phyloP scores from a whole-genome alignment of 2,329 filamentous ascomycete species.

The Scolecobasidium constrictum region DNA sequence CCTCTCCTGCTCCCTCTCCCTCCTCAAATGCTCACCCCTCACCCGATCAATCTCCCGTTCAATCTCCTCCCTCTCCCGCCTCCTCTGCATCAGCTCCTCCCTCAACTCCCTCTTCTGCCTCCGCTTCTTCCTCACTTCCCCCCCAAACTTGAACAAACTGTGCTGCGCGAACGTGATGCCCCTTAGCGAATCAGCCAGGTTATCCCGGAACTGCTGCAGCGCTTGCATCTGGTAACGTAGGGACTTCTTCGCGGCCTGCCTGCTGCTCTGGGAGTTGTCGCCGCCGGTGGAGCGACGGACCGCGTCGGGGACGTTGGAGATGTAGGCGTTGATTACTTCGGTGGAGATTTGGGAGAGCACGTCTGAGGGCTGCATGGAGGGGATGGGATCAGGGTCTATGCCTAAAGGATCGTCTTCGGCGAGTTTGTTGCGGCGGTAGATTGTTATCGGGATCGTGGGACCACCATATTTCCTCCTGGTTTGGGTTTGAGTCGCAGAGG shows the following conservation, averaged over 20 bases:
- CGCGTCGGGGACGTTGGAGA: background rate
- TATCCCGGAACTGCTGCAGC: conserved; percentile 35
- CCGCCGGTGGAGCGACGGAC: conserved; percentile 11
- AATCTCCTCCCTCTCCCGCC: conserved; percentile 36
- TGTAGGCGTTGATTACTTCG: conserved; percentile 8
- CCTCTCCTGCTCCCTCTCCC: conserved; percentile 21
- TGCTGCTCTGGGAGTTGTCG: conserved; percentile 27
- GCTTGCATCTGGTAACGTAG: conserved; percentile 35
- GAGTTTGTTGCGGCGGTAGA: conserved; percentile 48
- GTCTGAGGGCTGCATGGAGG: conserved; percentile 8
- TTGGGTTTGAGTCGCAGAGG: conserved; percentile 1
- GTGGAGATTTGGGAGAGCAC: conserved; percentile 9
- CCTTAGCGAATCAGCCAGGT: conserved; percentile 38
- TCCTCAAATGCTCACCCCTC: conserved; percentile 19
- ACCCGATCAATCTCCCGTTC: conserved; percentile 40
- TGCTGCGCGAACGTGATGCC: conserved; percentile 42
- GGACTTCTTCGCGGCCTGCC: conserved; percentile 26
- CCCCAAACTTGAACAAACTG: conserved; percentile 34
- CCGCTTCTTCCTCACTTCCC: conserved; percentile 33
- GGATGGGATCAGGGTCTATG: conserved; percentile 20
- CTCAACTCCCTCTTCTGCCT: conserved; percentile 34
- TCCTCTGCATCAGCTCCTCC: conserved; percentile 35
- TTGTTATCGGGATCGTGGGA: conserved; percentile 41
- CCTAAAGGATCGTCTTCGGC: conserved; percentile 30
- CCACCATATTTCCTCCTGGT: background rate